Percentiles rank a stretch among this genome's conserved stretches.
Evolutionary conservation across 305 asterid species (phyloP).

Genomic region (Withania somnifera): DNA sequence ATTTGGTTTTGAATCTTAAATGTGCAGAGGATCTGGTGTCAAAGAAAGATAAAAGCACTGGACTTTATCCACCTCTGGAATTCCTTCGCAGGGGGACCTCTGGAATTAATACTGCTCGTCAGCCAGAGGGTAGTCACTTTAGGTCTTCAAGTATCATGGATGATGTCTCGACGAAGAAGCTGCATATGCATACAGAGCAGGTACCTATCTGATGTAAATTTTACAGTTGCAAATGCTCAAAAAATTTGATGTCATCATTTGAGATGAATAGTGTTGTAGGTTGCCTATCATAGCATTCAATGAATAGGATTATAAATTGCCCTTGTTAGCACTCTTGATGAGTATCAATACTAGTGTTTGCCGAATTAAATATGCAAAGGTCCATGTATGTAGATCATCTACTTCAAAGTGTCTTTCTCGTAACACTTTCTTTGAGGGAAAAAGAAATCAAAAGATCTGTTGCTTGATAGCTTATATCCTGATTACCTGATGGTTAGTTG

Average conservation of each 20-base stretch:
- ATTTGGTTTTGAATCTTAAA: conserved; percentile 74
- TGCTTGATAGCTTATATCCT: not conserved
- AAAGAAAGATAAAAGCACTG: conserved; percentile 24
- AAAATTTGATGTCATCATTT: not conserved
- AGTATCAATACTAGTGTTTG: not conserved
- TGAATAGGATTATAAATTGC: not conserved
- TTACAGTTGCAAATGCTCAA: not conserved
- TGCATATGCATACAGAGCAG: conserved; percentile 47
- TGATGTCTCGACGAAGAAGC: conserved; percentile 46
- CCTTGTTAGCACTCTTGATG: not conserved
- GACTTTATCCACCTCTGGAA: conserved; percentile 28
- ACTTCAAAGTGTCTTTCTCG: not conserved
- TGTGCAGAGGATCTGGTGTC: conserved; percentile 31
- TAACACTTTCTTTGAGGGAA: not conserved
- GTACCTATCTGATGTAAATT: conserved; percentile 21
- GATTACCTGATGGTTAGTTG: not conserved
- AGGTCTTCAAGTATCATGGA: conserved; percentile 25
- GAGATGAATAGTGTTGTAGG: not conserved
- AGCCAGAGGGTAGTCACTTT: conserved; percentile 19
- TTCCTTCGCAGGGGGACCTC: conserved; percentile 35
- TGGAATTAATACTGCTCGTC: conserved; percentile 24
- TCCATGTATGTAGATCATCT: not conserved
- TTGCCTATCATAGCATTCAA: not conserved
- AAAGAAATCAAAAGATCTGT: not conserved
- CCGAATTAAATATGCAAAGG: not conserved